phyloP scores from a whole-genome alignment of 1,139 yeast species.

The Pichia sp. region DNA sequence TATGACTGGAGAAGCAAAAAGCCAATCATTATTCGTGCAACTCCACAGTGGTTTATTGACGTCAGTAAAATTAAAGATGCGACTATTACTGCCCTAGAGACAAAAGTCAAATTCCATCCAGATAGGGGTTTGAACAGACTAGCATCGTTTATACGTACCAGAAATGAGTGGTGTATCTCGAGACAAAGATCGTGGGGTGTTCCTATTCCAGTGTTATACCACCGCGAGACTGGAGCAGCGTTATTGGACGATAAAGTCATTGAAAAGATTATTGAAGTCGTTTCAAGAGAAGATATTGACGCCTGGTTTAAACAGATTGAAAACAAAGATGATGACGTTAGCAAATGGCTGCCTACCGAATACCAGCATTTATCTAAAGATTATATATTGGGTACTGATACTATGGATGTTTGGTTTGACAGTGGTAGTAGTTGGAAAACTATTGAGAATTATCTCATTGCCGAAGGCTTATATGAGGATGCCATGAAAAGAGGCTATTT shows the following conservation, averaged over 20 bases:
- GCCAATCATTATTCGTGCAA: conserved; percentile 90
- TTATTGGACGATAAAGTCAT: conserved; percentile 44
- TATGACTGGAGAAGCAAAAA: conserved; percentile 96
- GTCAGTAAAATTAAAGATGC: conserved; percentile 60
- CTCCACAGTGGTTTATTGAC: conserved; percentile 96
- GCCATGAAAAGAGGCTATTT: conserved; percentile 31
- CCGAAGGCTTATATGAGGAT: conserved; percentile 23
- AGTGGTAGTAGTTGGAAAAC: conserved; percentile 92
- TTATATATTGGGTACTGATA: conserved; percentile 67
- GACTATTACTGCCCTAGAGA: conserved; percentile 51
- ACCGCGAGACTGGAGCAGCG: conserved; percentile 50
- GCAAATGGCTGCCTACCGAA: conserved; percentile 64
- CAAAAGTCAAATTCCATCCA: conserved; percentile 63
- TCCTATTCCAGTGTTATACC: conserved; percentile 83
- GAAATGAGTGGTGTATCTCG: conserved; percentile 97
- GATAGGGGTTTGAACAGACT: conserved; percentile 64
- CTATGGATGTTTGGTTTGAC: conserved; percentile 99
- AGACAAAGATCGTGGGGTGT: conserved; percentile 99
- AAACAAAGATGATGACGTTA: conserved; percentile 30
- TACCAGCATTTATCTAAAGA: conserved; percentile 30
- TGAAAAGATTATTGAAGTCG: conserved; percentile 42
- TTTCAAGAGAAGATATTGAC: conserved; percentile 55
- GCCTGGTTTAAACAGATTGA: conserved; percentile 62
- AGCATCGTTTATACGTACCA: conserved; percentile 58
- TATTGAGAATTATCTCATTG: conserved; percentile 33